phyloP scores from a whole-genome alignment of 805 yeast genomes.

The Monosporozyma siamensis region DNA sequence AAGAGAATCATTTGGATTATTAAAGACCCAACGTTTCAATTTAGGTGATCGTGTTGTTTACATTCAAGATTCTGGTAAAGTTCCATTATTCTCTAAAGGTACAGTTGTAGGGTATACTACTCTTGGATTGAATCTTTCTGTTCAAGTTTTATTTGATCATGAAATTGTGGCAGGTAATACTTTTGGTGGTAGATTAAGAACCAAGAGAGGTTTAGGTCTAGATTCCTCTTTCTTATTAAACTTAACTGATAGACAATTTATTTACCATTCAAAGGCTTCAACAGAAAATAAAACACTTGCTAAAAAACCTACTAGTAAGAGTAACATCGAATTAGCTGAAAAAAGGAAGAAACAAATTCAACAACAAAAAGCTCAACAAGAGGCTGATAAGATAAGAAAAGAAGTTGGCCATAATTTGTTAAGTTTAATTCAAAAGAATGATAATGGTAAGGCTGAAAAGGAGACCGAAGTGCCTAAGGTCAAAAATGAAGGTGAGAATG shows the following conservation, averaged over 20 bases:
- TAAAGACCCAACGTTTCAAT: conserved; percentile 66
- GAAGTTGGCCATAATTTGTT: conserved; percentile 37
- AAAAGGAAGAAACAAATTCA: not conserved
- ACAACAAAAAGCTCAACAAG: conserved; percentile 11
- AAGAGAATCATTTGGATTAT: conserved; percentile 54
- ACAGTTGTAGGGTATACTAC: conserved; percentile 75
- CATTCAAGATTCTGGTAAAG: conserved; percentile 79
- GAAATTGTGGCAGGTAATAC: conserved; percentile 76
- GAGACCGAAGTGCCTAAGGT: not conserved
- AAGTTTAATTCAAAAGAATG: conserved; percentile 34
- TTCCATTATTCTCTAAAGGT: conserved; percentile 80
- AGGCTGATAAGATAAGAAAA: conserved; percentile 24
- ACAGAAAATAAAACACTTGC: conserved; percentile 13
- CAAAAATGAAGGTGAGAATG: conserved; percentile 4
- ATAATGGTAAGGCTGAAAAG: conserved; percentile 5
- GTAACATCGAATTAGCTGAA: not conserved
- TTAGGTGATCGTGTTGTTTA: conserved; percentile 88
- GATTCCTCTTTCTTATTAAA: conserved; percentile 78
- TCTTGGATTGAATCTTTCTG: conserved; percentile 41
- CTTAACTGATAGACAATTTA: conserved; percentile 61
- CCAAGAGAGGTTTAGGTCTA: conserved; percentile 76
- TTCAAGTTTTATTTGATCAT: conserved; percentile 77
- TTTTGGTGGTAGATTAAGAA: conserved; percentile 64
- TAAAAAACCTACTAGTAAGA: not conserved
- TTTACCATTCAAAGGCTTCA: conserved; percentile 65